Evolutionary conservation across 768 basidiomycete genomes (phyloP).

Genomic region (Kwoniella newhampshirensis): DNA sequence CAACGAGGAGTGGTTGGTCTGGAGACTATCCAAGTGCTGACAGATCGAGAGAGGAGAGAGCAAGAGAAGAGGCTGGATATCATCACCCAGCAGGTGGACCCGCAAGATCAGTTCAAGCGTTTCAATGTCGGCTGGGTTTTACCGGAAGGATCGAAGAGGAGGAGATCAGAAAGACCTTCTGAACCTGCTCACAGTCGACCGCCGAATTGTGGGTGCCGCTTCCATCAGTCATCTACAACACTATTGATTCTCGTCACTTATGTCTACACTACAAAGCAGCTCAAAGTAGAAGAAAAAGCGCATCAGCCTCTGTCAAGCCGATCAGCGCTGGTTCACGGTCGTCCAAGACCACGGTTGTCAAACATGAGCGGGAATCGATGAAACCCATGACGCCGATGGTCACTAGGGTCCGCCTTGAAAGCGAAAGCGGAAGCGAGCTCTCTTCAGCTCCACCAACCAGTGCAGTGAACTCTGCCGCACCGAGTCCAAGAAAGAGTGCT

Average conservation of each 20-base stretch:
- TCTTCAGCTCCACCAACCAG: slow-evolving; percentile 18
- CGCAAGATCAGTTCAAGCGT: slow-evolving; percentile 69
- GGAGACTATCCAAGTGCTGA: slow-evolving; percentile 33
- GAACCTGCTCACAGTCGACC: slow-evolving; percentile 1
- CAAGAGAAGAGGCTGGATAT: slow-evolving; percentile 49
- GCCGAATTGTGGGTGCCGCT: slow-evolving; percentile 7
- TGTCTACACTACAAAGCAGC: background rate
- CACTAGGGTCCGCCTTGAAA: background rate
- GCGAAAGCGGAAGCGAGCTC: slow-evolving; percentile 13
- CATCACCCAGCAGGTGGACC: slow-evolving; percentile 70
- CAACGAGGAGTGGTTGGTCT: slow-evolving; percentile 44
- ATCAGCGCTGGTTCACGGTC: slow-evolving; percentile 3
- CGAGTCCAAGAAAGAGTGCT: slow-evolving; percentile 8
- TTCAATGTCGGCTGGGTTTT: slow-evolving; percentile 89
- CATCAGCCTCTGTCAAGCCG: slow-evolving; percentile 11
- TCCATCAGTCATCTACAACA: no score
- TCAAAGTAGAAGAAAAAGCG: background rate
- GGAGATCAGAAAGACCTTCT: slow-evolving; percentile 58
- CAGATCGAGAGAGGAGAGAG: slow-evolving; percentile 42
- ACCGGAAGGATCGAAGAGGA: slow-evolving; percentile 69
- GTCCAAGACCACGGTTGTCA: background rate
- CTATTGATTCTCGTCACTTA: no score
- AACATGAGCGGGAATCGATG: background rate
- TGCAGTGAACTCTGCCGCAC: slow-evolving; percentile 6
- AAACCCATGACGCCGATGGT: background rate